Base-by-base conservation (phyloP, 768 basidiomycete genomes). In the Tylopilus cervinicoccineus region DNA sequence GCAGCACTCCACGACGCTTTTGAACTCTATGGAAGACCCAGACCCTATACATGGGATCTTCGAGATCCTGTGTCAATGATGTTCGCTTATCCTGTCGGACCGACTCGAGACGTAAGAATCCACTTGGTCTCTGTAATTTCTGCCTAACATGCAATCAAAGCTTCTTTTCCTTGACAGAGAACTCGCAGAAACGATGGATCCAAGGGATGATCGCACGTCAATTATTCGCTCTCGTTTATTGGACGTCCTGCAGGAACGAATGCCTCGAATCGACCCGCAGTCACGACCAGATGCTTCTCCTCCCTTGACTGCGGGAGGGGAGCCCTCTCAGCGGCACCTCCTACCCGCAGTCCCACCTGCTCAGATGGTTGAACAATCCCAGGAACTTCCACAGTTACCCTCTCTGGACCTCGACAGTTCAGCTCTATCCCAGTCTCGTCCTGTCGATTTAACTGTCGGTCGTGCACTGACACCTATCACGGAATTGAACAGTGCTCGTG, bases 51-150 rank as follows among this genome's bases (percentile, higher is more conserved):
- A 23, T 97, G 92, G 91, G 89, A 98, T 59, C 89, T 89, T 44
- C 78, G 86, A 13, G 84, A 95, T 63, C 78, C 83, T 0, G 63
- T 66, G 8, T 91, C 89, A 10, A 76, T 95, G 67, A 93, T 97
- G 84, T 98, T 94, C 66, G 92, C 84, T 0, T 96, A 97, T 64
- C 94, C 95, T 7, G 83, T 90, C 40, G 93, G 92, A 1, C 80
- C 86, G 5, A 71, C 80, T 50, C 86, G 83, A 67, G 87, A 93
- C 63, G 93, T 95, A 62, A 55, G 88, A 73, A 16, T 33, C 48
- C 27, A 47, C 19, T 37, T 32, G 26, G 32, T 47, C 20, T 27
- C 23, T 24, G 10, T 48, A 27, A 19, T 43, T 22, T 20, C 38
- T 23, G 32, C 52, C 59, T 63, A 36, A 67, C 56, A 33, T 27